phyloP scores from a whole-genome alignment of 805 yeast genomes.

The Peterozyma xylosa region DNA sequence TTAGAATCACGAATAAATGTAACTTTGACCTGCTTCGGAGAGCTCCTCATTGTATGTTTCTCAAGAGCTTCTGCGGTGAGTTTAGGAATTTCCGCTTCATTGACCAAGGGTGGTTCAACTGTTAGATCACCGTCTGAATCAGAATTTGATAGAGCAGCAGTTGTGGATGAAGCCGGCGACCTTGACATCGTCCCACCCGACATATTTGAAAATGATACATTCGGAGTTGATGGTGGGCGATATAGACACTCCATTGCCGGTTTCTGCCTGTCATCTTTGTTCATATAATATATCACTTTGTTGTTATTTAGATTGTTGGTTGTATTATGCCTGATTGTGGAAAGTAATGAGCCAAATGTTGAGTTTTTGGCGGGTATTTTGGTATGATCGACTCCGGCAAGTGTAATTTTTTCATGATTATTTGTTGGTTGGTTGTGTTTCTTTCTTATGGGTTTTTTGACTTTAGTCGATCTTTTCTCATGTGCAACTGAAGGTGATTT shows the following conservation, averaged over 20 bases:
- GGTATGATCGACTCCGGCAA: neutral
- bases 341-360: neutral
- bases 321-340: constrained; percentile 2
- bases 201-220: neutral
- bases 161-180: constrained; percentile 6
- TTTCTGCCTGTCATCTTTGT: neutral
- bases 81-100: neutral
- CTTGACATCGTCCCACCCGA: neutral
- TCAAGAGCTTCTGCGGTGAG: constrained; percentile 15
- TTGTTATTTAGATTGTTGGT: neutral
- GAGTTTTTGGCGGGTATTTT: neutral
- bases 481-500: constrained; percentile 6
- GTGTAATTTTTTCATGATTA: neutral
- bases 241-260: no score
- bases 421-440: constrained; percentile 1
- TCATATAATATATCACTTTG: neutral
- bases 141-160: neutral
- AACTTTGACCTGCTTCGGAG: neutral
- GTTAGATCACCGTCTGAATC: neutral
- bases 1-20: neutral
- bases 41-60: constrained; percentile 5
- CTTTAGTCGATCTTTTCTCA: constrained; percentile 10
- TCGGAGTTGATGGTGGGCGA: neutral
- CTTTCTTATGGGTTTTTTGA: constrained; percentile 7
- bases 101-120: neutral